These are phyloP conservation scores for Pseudonitzschia pungens DNA, from an alignment of 108 stramenopile species.

Conservation along the genomic window DNA sequence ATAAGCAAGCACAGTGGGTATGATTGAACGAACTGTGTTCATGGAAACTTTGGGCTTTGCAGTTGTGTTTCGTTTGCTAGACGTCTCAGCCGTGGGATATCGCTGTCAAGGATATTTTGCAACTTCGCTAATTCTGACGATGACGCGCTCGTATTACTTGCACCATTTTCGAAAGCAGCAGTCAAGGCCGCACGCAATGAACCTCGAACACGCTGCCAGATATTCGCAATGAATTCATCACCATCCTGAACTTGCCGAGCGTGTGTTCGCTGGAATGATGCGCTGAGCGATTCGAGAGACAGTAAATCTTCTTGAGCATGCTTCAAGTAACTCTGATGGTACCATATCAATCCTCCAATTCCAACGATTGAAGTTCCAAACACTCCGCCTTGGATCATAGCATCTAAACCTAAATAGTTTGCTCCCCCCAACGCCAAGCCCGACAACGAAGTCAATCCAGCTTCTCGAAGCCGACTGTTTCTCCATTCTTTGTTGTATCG, in stretches of 20 bases:
- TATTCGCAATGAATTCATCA: slow-evolving; percentile 83
- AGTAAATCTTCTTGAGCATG: slow-evolving; percentile 57
- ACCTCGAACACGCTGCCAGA: slow-evolving; percentile 85
- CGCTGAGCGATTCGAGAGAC: slow-evolving; percentile 59
- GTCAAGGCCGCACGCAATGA: slow-evolving; percentile 61
- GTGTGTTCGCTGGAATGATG: slow-evolving; percentile 78
- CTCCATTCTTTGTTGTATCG: slow-evolving; percentile 33
- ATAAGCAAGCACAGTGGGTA: too few relatives aligned
- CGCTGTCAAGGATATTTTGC: slow-evolving; percentile 78
- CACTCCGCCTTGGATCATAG: slow-evolving; percentile 48
- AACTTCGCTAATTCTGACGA: slow-evolving; percentile 59
- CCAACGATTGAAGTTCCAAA: slow-evolving; percentile 67
- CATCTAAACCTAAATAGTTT: slow-evolving; percentile 31
- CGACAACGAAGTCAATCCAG: slow-evolving; percentile 14
- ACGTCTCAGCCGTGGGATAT: slow-evolving; percentile 82
- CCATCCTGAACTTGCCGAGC: slow-evolving; percentile 80
- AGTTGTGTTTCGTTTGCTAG: slow-evolving; percentile 42
- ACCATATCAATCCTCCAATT: slow-evolving; percentile 78
- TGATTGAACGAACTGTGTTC: background rate
- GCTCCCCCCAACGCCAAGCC: slow-evolving; percentile 15
- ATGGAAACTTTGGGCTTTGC: background rate
- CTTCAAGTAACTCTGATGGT: slow-evolving; percentile 62
- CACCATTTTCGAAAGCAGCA: slow-evolving; percentile 48
- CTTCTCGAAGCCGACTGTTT: slow-evolving; percentile 26
- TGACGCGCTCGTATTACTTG: slow-evolving; percentile 41